These are phyloP conservation scores for Hydnum rufescens DNA, from an alignment of 768 basidiomycete species.

Conservation along the genomic window DNA sequence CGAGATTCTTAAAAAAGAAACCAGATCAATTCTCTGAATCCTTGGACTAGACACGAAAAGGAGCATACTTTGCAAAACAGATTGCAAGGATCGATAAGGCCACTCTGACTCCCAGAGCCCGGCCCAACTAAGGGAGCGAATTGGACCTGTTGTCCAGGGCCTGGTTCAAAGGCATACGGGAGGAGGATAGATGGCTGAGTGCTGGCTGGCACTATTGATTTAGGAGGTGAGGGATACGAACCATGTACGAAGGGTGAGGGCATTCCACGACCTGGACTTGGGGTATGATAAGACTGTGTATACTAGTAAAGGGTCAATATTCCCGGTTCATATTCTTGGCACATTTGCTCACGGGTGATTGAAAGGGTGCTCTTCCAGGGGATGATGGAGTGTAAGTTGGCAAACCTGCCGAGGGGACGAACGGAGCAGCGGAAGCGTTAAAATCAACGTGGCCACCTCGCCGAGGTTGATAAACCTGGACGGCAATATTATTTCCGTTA, in stretches of 20 bases:
- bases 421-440: slow-evolving; percentile 51
- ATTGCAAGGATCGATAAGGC: slow-evolving; percentile 79
- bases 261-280: background rate
- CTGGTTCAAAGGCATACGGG: too few relatives aligned
- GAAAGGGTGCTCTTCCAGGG: background rate
- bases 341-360: background rate
- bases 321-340: background rate
- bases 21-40: slow-evolving; percentile 5
- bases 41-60: background rate
- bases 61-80: slow-evolving; percentile 58
- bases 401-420: slow-evolving; percentile 38
- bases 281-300: too few relatives aligned
- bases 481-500: slow-evolving; percentile 67
- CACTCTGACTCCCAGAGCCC: slow-evolving; percentile 67
- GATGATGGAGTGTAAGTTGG: background rate
- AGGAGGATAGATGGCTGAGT: too few relatives aligned
- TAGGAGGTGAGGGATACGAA: slow-evolving; percentile 3
- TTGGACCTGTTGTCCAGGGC: slow-evolving; percentile 81
- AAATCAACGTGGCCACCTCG: slow-evolving; percentile 44
- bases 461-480: slow-evolving; percentile 54
- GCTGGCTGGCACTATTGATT: background rate
- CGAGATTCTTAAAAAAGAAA: slow-evolving; percentile 75
- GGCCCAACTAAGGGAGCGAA: slow-evolving; percentile 53
- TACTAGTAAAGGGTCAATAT: background rate
- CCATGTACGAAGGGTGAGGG: background rate